Percentiles rank a stretch among this genome's conserved stretches.
These are phyloP conservation scores for Paraphysoderma sedebokerense DNA, from an alignment of 371 early-diverging fungal genomes.

Conservation along the genomic window DNA sequence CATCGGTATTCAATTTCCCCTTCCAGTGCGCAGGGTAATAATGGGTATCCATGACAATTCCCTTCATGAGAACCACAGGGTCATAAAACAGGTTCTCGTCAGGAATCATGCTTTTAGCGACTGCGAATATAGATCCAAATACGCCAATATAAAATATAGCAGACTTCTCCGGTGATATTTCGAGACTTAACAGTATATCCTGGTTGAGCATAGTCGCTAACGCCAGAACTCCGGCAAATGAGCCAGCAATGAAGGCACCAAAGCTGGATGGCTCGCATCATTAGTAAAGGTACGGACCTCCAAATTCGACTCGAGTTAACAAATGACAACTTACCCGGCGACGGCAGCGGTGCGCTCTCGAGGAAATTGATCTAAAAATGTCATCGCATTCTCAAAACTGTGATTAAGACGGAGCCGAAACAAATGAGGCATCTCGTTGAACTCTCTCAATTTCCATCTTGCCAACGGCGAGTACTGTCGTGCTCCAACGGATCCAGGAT, in stretches of 20 bases:
- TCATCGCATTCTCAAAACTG: slow-evolving; percentile 49
- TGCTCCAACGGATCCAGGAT: slow-evolving; percentile 63
- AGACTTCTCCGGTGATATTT: slow-evolving; percentile 67
- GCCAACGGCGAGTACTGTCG: slow-evolving; percentile 75
- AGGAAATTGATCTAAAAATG: slow-evolving; percentile 80
- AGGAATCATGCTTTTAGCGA: slow-evolving; percentile 64
- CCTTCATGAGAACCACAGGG: slow-evolving; percentile 50
- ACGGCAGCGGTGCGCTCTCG: slow-evolving; percentile 56
- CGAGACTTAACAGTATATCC: slow-evolving; percentile 69
- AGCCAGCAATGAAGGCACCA: slow-evolving; percentile 73
- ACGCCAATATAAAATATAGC: slow-evolving; percentile 82
- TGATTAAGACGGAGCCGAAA: slow-evolving; percentile 56
- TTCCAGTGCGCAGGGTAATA: slow-evolving; percentile 81
- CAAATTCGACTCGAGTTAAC: neutral
- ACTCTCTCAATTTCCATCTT: slow-evolving; percentile 84
- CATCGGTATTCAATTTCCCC: slow-evolving; percentile 61
- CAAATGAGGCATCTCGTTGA: slow-evolving; percentile 87
- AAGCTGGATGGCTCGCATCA: slow-evolving; percentile 30
- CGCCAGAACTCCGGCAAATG: slow-evolving; percentile 69
- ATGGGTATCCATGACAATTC: slow-evolving; percentile 73
- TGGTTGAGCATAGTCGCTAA: slow-evolving; percentile 69
- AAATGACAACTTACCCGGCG: slow-evolving; percentile 33
- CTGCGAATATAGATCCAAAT: slow-evolving; percentile 69
- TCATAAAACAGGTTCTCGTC: slow-evolving; percentile 64
- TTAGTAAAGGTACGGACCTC: neutral